Evolutionary conservation across 805 yeast species (phyloP), one percentile per base, ranked within the genome.

Genomic region (Wickerhamiella musiphila): DNA sequence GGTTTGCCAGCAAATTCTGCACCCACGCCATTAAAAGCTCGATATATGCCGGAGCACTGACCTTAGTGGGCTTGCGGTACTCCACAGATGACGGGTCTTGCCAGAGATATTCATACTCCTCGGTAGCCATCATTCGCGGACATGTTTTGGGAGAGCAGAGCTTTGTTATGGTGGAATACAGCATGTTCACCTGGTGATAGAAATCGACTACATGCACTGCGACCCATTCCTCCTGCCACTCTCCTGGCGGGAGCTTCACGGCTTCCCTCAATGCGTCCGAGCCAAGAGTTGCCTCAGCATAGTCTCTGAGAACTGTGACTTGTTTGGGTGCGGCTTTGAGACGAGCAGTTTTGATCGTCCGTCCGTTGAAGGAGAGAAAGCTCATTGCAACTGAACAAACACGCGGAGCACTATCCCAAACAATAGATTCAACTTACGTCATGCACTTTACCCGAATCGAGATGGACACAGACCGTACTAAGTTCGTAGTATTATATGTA

Each of bases 181-280:
- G 61, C 98, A 86, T 90, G 56, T 86, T 86, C 43, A 86, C 75
- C 52, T 86, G 98, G 52, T 84, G 84, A 58, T 79, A 86, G 51
- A 86, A 90, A 54, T 86, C 96, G 12, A 84, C 95, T n/a, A 86
- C 90, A 52, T 86, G 94, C 9, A 84, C 93, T 0, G 98, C 96
- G 35, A 86, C 57, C 98, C 98, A 86, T 53, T 86, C 98, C 46
- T 77, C 75, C 34, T 73, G 50, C 46, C 81, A 90, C 54, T 86
- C 98, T 38, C 90, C 96, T 44, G 69, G 78, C 12, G 98, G 98
- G 18, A 90, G 61, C 49, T 78, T 78, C 15, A 86, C 96, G 0
- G 96, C 96, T 53, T 82, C 93, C 17, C 78, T 78, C 41, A 90
- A 62, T 20, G 86, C 74, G 22, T 86, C 93, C 0, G 94, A 77